These are phyloP conservation scores for Mortierella sp. DNA, from an alignment of 371 early-diverging fungal species.

Conservation along the genomic window DNA sequence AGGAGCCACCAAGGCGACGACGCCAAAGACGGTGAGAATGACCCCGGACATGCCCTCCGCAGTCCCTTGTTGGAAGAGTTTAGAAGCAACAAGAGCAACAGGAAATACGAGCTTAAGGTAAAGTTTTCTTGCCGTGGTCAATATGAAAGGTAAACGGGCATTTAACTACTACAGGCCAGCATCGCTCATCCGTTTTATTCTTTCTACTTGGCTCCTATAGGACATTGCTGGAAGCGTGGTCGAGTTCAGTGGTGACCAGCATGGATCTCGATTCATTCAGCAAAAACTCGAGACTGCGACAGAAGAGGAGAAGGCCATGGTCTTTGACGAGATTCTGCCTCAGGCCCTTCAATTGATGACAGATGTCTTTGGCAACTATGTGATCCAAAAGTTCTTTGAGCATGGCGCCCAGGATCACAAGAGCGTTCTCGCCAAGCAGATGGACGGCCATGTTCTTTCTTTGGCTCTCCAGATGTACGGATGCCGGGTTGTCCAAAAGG, in stretches of 20 bases:
- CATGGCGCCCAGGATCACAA: constrained; percentile 94
- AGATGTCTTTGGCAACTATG: constrained; percentile 99
- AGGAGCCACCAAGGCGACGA: constrained; percentile 20
- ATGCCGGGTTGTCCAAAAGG: constrained; percentile 99
- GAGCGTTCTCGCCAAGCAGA: constrained; percentile 87
- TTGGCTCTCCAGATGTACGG: constrained; percentile 99
- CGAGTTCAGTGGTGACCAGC: constrained; percentile 99
- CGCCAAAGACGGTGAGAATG: constrained; percentile 43
- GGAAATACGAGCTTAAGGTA: constrained; percentile 88
- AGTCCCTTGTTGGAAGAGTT: constrained; percentile 76
- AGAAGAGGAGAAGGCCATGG: constrained; percentile 94
- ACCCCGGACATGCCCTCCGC: constrained; percentile 72
- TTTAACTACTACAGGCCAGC: no score
- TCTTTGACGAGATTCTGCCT: constrained; percentile 97
- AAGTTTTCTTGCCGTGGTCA: neutral
- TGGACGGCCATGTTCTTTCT: constrained; percentile 95
- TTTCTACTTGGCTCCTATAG: constrained; percentile 32
- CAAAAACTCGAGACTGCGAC: constrained; percentile 97
- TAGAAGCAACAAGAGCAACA: constrained; percentile 86
- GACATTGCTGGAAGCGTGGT: constrained; percentile 96
- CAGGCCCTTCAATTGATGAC: constrained; percentile 96
- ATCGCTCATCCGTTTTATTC: neutral
- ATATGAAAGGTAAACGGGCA: neutral
- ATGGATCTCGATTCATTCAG: constrained; percentile 99
- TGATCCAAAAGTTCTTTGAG: constrained; percentile 99